Percentiles rank a stretch among this genome's conserved stretches.
These are phyloP conservation scores for Glonium stellatum DNA, from an alignment of 495 filamentous ascomycete genomes.

Conservation along the genomic window DNA sequence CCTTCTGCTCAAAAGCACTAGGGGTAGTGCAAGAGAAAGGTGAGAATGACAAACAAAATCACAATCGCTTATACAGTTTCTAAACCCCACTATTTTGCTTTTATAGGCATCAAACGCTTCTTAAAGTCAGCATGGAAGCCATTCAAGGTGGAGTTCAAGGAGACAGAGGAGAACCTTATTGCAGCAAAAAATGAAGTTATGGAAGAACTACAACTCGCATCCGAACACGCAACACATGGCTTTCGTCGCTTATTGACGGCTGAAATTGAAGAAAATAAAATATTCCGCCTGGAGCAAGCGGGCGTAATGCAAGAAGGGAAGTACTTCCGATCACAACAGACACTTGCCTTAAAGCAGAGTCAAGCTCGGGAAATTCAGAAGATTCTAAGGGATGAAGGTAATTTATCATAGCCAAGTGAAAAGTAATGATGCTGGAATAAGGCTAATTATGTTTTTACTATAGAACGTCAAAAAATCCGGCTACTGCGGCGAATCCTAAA, in stretches of 20 bases:
- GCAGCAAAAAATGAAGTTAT: slow-evolving; percentile 19
- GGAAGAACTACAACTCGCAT: slow-evolving; percentile 19
- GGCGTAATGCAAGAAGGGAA: slow-evolving; percentile 10
- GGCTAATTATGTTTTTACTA: slow-evolving; percentile 14
- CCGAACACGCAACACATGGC: slow-evolving; percentile 13
- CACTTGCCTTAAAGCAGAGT: slow-evolving; percentile 9
- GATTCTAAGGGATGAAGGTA: slow-evolving; percentile 20
- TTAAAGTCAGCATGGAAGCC: slow-evolving; percentile 22
- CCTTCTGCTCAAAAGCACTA: slow-evolving; percentile 19
- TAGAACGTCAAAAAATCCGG: slow-evolving; percentile 19
- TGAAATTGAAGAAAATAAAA: slow-evolving; percentile 20
- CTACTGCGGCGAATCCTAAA: slow-evolving; percentile 13
- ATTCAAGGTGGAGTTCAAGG: slow-evolving; percentile 19
- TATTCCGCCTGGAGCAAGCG: slow-evolving; percentile 8
- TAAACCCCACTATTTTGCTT: slow-evolving; percentile 3
- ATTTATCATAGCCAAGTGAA: not conserved
- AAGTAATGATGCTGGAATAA: slow-evolving; percentile 5
- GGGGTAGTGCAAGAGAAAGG: slow-evolving; percentile 17
- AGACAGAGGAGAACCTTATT: slow-evolving; percentile 19
- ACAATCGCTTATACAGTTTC: slow-evolving; percentile 7
- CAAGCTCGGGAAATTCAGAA: slow-evolving; percentile 18
- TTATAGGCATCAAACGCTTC: slow-evolving; percentile 19
- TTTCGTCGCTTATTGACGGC: slow-evolving; percentile 14
- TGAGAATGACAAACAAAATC: slow-evolving; percentile 9
- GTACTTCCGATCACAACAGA: slow-evolving; percentile 15